phyloP scores from a whole-genome alignment of 2,329 filamentous ascomycete species.

The Colletotrichum orchidophilum region DNA sequence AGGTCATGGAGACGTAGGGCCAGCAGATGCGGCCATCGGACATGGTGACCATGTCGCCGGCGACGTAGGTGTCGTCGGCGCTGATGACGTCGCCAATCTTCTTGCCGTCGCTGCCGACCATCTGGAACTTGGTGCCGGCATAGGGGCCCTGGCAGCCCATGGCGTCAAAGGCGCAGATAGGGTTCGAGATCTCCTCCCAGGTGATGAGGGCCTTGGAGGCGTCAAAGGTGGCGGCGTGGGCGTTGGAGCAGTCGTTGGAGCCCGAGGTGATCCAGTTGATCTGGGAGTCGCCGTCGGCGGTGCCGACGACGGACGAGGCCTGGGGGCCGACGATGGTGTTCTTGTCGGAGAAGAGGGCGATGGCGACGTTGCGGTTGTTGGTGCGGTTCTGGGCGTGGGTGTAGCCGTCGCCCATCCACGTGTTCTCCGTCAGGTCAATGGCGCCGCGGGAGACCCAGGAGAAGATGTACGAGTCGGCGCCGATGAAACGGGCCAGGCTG shows the following conservation, averaged over 20 bases:
- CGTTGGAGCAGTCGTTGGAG: conserved; percentile 64
- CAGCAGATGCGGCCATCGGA: conserved; percentile 68
- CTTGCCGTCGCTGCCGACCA: conserved; percentile 59
- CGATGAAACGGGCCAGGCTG: conserved; percentile 61
- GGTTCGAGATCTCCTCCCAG: conserved; percentile 69
- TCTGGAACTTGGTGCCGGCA: conserved; percentile 67
- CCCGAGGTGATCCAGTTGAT: conserved; percentile 66
- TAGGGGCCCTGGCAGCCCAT: conserved; percentile 69
- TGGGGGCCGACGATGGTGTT: conserved; percentile 62
- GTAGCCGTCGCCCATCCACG: conserved; percentile 67
- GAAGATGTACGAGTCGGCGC: conserved; percentile 65
- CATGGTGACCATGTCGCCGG: conserved; percentile 71
- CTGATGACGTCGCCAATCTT: conserved; percentile 61
- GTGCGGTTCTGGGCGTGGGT: conserved; percentile 62
- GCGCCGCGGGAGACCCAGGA: conserved; percentile 71
- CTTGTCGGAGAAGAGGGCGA: conserved; percentile 66
- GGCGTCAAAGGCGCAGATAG: conserved; percentile 63
- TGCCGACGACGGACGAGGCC: conserved; percentile 63
- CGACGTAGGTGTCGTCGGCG: conserved; percentile 64
- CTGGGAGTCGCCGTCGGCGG: conserved; percentile 63
- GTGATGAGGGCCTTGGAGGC: conserved; percentile 61
- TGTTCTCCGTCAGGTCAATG: conserved; percentile 60
- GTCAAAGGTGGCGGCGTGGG: conserved; percentile 66
- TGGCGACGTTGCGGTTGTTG: conserved; percentile 67
- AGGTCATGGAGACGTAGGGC: conserved; percentile 67